These are phyloP conservation scores for Globomyces pollinis-pini DNA, from an alignment of 192 early-diverging fungal species.

Conservation along the genomic window DNA sequence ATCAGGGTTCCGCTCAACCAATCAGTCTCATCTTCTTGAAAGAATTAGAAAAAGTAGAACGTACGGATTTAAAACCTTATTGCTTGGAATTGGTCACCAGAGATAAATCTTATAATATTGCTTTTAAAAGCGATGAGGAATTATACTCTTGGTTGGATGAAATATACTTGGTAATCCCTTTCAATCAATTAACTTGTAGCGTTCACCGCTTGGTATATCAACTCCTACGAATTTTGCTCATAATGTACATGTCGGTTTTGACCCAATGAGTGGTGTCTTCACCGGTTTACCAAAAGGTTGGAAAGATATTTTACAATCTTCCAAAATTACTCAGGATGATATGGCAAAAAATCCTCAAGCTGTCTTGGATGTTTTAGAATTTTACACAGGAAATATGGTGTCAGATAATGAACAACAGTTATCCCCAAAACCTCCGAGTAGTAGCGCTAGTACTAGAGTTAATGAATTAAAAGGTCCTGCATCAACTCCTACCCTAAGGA, in stretches of 20 bases:
- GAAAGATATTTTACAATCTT: constrained; percentile 85
- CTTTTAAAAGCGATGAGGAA: constrained; percentile 93
- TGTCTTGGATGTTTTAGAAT: constrained; percentile 94
- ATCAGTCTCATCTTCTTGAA: constrained; percentile 86
- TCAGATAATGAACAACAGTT: constrained; percentile 27
- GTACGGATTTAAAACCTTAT: constrained; percentile 89
- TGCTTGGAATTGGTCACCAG: constrained; percentile 93
- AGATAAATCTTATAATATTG: constrained; percentile 87
- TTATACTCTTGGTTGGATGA: constrained; percentile 84
- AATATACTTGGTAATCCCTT: constrained; percentile 52
- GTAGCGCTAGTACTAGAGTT: background rate
- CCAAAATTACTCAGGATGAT: constrained; percentile 95
- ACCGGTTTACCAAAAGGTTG: constrained; percentile 91
- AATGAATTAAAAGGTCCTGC: background rate
- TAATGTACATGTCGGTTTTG: constrained; percentile 65
- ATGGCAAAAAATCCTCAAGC: constrained; percentile 97
- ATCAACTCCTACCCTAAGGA: background rate
- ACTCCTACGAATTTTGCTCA: constrained; percentile 83
- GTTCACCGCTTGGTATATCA: constrained; percentile 73
- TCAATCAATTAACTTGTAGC: constrained; percentile 32
- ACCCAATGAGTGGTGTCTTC: constrained; percentile 38
- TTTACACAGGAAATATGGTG: constrained; percentile 79
- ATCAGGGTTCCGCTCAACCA: constrained; percentile 78
- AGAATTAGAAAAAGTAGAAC: constrained; percentile 79
- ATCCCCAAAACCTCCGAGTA: background rate